Evolutionary conservation across 2,329 filamentous ascomycete species (phyloP).

Genomic region (Curvularia spicifera): DNA sequence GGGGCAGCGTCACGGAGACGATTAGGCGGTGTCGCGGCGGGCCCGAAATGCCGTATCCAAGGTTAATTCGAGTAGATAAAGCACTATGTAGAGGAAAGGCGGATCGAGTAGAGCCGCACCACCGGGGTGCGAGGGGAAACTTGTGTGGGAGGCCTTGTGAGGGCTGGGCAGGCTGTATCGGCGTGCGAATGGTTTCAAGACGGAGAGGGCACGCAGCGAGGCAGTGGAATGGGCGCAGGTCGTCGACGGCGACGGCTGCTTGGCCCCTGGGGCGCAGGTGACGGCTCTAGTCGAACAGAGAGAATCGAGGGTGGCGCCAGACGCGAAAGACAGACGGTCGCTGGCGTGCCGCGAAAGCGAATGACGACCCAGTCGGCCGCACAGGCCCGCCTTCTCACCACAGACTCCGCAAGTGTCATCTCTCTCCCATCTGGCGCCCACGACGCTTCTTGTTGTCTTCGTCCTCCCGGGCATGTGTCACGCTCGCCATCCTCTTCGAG

Average conservation of each 20-base stretch:
- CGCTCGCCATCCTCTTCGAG: slow-evolving; percentile 31
- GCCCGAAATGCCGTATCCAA: neutral
- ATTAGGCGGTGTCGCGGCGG: neutral
- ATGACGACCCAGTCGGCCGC: slow-evolving; percentile 22
- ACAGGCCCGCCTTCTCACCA: slow-evolving; percentile 25
- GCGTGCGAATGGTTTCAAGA: no score
- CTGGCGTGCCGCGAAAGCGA: slow-evolving; percentile 17
- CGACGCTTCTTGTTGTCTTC: slow-evolving; percentile 3
- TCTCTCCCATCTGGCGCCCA: slow-evolving; percentile 7
- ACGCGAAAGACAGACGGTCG: slow-evolving; percentile 21
- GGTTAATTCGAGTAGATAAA: neutral
- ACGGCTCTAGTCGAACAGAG: neutral
- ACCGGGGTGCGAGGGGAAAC: no score
- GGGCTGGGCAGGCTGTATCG: no score
- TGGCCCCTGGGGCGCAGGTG: neutral
- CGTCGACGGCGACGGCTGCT: neutral
- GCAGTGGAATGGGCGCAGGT: no score
- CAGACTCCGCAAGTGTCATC: slow-evolving; percentile 27
- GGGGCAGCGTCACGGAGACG: neutral
- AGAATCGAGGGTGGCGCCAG: slow-evolving; percentile 11
- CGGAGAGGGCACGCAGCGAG: no score
- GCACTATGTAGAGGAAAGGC: neutral
- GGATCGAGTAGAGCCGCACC: neutral
- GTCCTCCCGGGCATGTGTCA: slow-evolving; percentile 21
- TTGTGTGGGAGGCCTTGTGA: no score